Evolutionary conservation across 2,329 filamentous ascomycete genomes (phyloP), one percentile per base, ranked within the genome.

Genomic region (Gaeumannomyces tritici): DNA sequence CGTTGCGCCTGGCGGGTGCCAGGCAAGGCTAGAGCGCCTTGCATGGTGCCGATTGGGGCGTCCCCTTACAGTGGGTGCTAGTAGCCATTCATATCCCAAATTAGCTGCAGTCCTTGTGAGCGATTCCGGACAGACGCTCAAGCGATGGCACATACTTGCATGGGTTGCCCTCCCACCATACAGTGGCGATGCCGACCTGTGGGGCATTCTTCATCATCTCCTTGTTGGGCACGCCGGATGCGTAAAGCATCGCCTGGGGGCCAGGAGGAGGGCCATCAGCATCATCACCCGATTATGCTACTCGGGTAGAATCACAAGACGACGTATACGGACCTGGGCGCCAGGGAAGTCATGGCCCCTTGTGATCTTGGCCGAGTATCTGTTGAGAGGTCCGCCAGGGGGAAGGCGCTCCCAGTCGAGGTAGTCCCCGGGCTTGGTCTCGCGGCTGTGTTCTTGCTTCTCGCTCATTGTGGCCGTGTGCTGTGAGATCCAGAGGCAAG

Each of bases 131-230:
- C 42, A 21, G 27, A 12, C 21, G 4, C 1, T 7, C 2, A 51
- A 27, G 26, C 28, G 24, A 56, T 27, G 29, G 42, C 21, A 24
- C 13, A 35, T 75, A 90, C 88, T 96, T 96, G 85, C 93, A 97
- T 51, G 93, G 91, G 73, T 97, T 97, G 31, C 93, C 93, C 76
- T 97, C 92, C 93, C 93, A 98, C 93, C 93, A 97, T 5, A 97
- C 90, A 6, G 89, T 92, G 9, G 92, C 89, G 71, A 97, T 86
- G 63, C 93, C 93, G 29, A 98, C 90, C 66, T 98, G 93, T 15
- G 93, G 91, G 61, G 89, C 89, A 63, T 83, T 93, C 76, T 93
- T 93, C 90, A 98, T 96, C 70, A 88, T 86, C 62, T 95, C 81
- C 69, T 86, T 82, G 71, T 91, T 85, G 1, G 92, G 90, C 42